Conservation (phyloP, 805 yeast species). For the Kodamaea leandrae region DNA sequence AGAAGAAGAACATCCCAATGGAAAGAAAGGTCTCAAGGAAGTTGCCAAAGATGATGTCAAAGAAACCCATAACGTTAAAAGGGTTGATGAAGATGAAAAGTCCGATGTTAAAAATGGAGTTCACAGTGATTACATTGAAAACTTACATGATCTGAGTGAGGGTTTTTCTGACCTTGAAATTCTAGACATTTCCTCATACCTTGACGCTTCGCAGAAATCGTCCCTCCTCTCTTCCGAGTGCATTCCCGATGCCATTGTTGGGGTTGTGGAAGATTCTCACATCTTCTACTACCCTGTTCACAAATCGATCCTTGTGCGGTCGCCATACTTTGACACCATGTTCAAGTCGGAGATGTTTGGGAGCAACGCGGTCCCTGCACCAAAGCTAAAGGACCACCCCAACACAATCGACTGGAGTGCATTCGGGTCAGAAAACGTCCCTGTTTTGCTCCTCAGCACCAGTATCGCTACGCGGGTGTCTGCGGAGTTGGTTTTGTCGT, state of each 20-base stretch:
- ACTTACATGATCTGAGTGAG: too few relatives aligned
- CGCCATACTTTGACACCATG: slow-evolving; percentile 65
- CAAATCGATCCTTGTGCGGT: slow-evolving; percentile 55
- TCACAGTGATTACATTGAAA: too few relatives aligned
- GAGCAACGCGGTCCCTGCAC: slow-evolving; percentile 16
- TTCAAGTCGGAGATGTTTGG: slow-evolving; percentile 45
- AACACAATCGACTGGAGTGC: slow-evolving; percentile 9
- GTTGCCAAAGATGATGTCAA: too few relatives aligned
- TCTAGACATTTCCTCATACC: slow-evolving; percentile 17
- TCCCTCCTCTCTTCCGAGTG: slow-evolving; percentile 22
- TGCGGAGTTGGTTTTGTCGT: slow-evolving; percentile 52
- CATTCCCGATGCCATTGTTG: slow-evolving; percentile 49
- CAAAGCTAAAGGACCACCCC: slow-evolving; percentile 11
- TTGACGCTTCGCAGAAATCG: slow-evolving; percentile 11
- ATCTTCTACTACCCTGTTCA: slow-evolving; percentile 58
- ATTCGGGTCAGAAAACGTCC: slow-evolving; percentile 1
- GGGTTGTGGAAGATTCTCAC: slow-evolving; percentile 27
- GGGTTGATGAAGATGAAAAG: too few relatives aligned
- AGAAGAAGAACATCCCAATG: slow-evolving; percentile 2
- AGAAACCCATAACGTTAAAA: too few relatives aligned
- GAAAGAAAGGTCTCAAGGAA: too few relatives aligned
- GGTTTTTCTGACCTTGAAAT: slow-evolving; percentile 36
- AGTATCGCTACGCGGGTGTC: slow-evolving; percentile 4
- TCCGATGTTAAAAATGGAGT: too few relatives aligned
- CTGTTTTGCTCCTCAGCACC: slow-evolving; percentile 6